phyloP scores from a whole-genome alignment of 345 rosid species.

The Hypericum androsaemum region DNA sequence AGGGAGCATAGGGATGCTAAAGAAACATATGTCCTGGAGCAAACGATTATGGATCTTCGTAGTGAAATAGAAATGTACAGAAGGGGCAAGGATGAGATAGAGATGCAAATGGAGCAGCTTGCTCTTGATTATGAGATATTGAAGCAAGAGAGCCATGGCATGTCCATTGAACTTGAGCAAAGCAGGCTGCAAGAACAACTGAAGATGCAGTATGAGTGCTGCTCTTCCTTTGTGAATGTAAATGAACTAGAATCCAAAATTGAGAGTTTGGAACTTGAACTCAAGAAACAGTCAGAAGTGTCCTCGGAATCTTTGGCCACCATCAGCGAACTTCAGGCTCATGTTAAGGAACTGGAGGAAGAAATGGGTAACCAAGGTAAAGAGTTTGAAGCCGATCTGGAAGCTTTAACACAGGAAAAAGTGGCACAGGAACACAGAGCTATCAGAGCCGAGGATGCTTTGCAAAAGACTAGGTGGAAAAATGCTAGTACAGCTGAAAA shows the following conservation, averaged over 20 bases:
- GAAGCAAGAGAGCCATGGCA: conserved; percentile 73
- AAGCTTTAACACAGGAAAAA: conserved; percentile 39
- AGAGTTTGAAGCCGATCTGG: conserved; percentile 55
- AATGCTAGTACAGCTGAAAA: conserved; percentile 67
- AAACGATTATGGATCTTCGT: conserved; percentile 52
- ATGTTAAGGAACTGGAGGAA: conserved; percentile 35
- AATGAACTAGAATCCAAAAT: conserved; percentile 19
- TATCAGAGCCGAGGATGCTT: conserved; percentile 67
- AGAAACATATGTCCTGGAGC: conserved; percentile 47
- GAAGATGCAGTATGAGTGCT: conserved; percentile 43
- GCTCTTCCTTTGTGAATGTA: conserved; percentile 3
- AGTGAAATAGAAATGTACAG: conserved; percentile 70
- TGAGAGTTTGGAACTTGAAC: conserved; percentile 19
- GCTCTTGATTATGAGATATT: conserved; percentile 94
- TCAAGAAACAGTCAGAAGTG: conserved; percentile 19
- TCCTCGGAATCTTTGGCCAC: conserved; percentile 23
- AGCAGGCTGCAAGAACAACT: conserved; percentile 70
- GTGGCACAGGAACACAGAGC: conserved; percentile 77
- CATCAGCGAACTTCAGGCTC: conserved; percentile 41
- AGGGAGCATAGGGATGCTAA: conserved; percentile 50
- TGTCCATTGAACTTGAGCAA: conserved; percentile 73
- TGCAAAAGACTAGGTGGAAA: conserved; percentile 57
- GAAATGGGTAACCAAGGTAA: conserved; percentile 43
- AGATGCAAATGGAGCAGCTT: conserved; percentile 91
- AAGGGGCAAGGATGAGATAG: conserved; percentile 76